Percentiles rank a stretch among this genome's conserved stretches.
phyloP scores from a whole-genome alignment of 805 yeast genomes.

The Kodamaea laetipori region DNA sequence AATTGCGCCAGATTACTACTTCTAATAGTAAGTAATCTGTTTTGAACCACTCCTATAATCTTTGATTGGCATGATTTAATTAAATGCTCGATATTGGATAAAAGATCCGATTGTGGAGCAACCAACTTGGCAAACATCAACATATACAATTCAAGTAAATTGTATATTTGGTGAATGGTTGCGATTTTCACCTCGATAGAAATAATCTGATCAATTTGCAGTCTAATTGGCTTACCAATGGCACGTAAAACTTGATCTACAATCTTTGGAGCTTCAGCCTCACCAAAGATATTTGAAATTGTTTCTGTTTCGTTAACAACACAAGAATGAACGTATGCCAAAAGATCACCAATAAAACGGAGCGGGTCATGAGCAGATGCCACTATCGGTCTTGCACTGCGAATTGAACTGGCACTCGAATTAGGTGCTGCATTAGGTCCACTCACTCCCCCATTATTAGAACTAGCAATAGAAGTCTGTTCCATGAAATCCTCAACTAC shows the following conservation, averaged over 20 bases:
- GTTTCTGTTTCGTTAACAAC: constrained; percentile 87
- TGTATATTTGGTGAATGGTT: constrained; percentile 58
- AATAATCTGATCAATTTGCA: constrained; percentile 68
- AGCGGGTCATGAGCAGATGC: constrained; percentile 77
- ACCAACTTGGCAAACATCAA: constrained; percentile 62
- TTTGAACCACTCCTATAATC: constrained; percentile 27
- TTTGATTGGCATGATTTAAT: constrained; percentile 30
- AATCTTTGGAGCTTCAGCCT: constrained; percentile 27
- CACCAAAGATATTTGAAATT: constrained; percentile 57
- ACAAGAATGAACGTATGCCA: constrained; percentile 84
- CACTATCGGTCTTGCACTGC: constrained; percentile 50
- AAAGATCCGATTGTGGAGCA: constrained; percentile 20
- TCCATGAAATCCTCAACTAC: constrained; percentile 66
- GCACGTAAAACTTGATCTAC: constrained; percentile 46
- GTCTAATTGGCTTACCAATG: constrained; percentile 59
- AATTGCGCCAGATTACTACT: constrained; percentile 42
- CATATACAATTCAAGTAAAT: constrained; percentile 65
- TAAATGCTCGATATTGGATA: constrained; percentile 27
- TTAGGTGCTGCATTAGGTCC: constrained; percentile 34
- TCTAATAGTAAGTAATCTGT: constrained; percentile 34
- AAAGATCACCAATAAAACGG: constrained; percentile 79
- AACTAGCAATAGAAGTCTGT: constrained; percentile 37
- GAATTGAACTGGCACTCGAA: constrained; percentile 13
- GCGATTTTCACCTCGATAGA: constrained; percentile 62
- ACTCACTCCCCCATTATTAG: too few species aligned